Percentiles rank a stretch among this genome's conserved stretches.
Evolutionary conservation across 345 rosid genomes (phyloP).

Genomic region (Angophora floribunda): DNA sequence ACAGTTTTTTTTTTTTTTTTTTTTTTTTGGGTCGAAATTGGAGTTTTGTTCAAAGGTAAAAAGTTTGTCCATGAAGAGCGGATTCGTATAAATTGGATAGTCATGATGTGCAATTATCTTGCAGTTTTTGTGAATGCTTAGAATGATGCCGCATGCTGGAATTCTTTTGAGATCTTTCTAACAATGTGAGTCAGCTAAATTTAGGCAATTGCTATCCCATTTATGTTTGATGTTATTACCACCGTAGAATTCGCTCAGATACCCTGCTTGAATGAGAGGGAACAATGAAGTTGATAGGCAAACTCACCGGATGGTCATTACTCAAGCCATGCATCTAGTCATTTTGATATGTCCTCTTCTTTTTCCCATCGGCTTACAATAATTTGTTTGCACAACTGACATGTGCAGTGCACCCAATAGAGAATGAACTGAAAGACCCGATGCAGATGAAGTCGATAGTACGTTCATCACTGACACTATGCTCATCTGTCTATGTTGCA

Average conservation of each 20-base stretch:
- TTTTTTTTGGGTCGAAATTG: background rate
- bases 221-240: background rate
- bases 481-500: slow-evolving; percentile 48
- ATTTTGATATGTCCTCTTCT: background rate
- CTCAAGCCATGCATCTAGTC: background rate
- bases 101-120: background rate
- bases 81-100: background rate
- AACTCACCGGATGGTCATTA: background rate
- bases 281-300: background rate
- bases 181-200: background rate
- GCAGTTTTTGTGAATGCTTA: background rate
- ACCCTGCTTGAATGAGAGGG: background rate
- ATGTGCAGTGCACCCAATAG: slow-evolving; percentile 52
- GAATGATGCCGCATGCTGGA: background rate
- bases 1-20: too few relatives aligned
- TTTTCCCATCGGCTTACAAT: background rate
- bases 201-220: background rate
- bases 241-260: background rate
- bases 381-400: background rate
- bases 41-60: background rate
- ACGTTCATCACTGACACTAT: slow-evolving; percentile 35
- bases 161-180: background rate
- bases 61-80: background rate
- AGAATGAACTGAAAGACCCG: slow-evolving; percentile 51
- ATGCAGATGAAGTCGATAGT: slow-evolving; percentile 53